Evolutionary conservation across 2,329 filamentous ascomycete species (phyloP).

Genomic region (Pseudogymnoascus sp.): DNA sequence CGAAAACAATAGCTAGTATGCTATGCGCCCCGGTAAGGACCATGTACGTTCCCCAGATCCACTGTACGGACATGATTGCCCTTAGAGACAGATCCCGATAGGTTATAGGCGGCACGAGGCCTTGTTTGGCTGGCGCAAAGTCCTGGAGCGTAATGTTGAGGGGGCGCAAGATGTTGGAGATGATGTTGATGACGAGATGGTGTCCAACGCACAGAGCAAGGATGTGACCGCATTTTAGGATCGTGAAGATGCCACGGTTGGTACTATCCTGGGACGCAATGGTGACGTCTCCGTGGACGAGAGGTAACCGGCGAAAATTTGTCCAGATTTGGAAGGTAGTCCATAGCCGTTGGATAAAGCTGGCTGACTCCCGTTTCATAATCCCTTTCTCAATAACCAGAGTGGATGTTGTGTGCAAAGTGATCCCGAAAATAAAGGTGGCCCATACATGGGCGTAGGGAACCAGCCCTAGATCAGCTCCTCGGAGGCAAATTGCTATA

Average conservation of each 20-base stretch:
- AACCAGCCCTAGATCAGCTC: neutral
- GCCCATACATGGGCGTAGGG: neutral
- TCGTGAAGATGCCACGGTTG: neutral
- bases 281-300: neutral
- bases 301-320: neutral
- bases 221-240: neutral
- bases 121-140: neutral
- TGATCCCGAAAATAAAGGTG: neutral
- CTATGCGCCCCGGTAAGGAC: neutral
- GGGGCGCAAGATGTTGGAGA: neutral
- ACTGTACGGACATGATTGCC: neutral
- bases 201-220: neutral
- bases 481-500: neutral
- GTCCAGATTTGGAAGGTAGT: neutral
- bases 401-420: neutral
- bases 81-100: neutral
- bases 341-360: neutral
- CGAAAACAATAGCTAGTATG: constrained; percentile 10
- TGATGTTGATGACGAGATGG: neutral
- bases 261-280: neutral
- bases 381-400: neutral
- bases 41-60: neutral
- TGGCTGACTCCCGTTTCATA: neutral
- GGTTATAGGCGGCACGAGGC: neutral
- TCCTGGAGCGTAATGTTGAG: neutral